phyloP scores from a whole-genome alignment of 2,329 filamentous ascomycete genomes.

The Penicillium sp. region DNA sequence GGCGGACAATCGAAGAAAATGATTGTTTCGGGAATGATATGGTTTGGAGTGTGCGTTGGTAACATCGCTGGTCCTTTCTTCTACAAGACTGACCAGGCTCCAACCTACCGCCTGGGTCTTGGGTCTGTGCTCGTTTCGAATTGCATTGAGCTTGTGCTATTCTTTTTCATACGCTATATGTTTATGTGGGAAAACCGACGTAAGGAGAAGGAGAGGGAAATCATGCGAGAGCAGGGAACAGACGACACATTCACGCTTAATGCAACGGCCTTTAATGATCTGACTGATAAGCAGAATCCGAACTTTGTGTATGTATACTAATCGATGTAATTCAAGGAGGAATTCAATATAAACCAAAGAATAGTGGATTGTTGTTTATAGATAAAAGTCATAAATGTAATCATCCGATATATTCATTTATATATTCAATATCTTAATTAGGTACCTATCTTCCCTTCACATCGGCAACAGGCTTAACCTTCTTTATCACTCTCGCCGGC shows the following conservation, averaged over 20 bases:
- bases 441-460: no score
- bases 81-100: conserved; percentile 24
- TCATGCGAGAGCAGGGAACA: conserved; percentile 1
- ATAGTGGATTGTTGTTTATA: no score
- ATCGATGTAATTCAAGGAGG: not conserved
- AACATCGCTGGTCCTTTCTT: conserved; percentile 28
- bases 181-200: conserved; percentile 21
- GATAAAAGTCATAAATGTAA: no score
- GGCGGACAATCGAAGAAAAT: conserved; percentile 32
- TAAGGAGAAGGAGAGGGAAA: not conserved
- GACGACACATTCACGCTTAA: conserved; percentile 22
- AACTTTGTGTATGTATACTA: conserved; percentile 31
- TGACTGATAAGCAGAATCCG: conserved; percentile 47
- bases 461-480: not conserved
- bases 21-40: conserved; percentile 26
- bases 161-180: conserved; percentile 14
- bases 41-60: conserved; percentile 23
- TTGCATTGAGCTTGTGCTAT: conserved; percentile 18
- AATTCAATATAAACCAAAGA: no score
- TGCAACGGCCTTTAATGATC: conserved; percentile 45
- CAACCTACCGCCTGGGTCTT: conserved; percentile 22
- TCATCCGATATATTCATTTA: no score
- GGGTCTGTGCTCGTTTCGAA: conserved; percentile 24
- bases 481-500: conserved; percentile 12
- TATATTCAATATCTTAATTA: no score